Evolutionary conservation across 129 eudicot genomes (phyloP).

Genomic region (Tanacetum coccineum): DNA sequence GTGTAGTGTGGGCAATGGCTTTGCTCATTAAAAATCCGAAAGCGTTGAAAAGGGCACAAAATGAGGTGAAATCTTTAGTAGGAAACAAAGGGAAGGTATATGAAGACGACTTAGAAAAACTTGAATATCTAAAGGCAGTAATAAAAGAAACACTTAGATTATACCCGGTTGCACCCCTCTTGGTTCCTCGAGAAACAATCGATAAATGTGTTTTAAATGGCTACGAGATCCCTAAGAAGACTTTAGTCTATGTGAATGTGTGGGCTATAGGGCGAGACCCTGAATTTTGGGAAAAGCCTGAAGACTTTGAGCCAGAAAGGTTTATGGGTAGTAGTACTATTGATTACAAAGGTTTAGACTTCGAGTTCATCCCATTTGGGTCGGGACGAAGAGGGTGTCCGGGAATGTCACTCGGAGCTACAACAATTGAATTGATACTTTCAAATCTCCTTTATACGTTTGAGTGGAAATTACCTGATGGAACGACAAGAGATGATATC

Average conservation of each 20-base stretch:
- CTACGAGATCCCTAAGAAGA: neutral
- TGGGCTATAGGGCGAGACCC: constrained; percentile 52
- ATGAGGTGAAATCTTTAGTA: constrained; percentile 29
- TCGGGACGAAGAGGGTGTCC: constrained; percentile 38
- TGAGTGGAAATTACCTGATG: constrained; percentile 29
- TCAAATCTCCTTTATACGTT: constrained; percentile 34
- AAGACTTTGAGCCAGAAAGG: constrained; percentile 33
- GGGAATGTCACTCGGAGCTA: constrained; percentile 27
- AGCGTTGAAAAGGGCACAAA: constrained; percentile 34
- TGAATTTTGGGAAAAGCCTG: constrained; percentile 37
- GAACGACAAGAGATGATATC: constrained; percentile 27
- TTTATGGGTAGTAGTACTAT: constrained; percentile 22
- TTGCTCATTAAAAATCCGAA: constrained; percentile 30
- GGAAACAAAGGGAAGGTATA: constrained; percentile 29
- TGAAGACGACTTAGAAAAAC: constrained; percentile 30
- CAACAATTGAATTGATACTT: constrained; percentile 28
- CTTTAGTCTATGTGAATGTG: constrained; percentile 29
- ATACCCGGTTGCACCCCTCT: constrained; percentile 30
- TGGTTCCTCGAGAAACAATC: constrained; percentile 26
- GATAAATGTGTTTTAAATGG: neutral
- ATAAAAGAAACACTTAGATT: constrained; percentile 35
- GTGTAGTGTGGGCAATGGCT: constrained; percentile 41
- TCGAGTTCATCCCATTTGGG: constrained; percentile 38
- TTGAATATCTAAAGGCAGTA: constrained; percentile 35
- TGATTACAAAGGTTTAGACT: constrained; percentile 34